Evolutionary conservation across 768 basidiomycete species (phyloP), one percentile per base, ranked within the genome.

Genomic region (Strobilomyces dryophilus): DNA sequence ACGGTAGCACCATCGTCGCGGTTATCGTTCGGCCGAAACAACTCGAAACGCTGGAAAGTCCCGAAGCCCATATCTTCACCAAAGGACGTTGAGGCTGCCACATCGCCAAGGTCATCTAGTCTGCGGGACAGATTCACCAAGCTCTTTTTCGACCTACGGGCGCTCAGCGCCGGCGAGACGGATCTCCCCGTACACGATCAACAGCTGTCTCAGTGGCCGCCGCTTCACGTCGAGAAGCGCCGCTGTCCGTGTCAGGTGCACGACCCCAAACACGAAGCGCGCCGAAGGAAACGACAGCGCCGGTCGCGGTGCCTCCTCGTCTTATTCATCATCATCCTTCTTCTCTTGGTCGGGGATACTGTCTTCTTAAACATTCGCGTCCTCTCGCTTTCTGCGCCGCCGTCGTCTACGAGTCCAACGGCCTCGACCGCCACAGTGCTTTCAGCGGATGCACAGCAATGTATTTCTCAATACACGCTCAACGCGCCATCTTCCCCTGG

Each of bases 391-490:
- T 46, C 55, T 43, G 39, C 43, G 8, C 53, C 61, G 27, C 36
- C 60, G 14, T 21, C 60, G 14, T 21, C 43, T 4, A 27, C 56
- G 5, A 59, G 59, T 43, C 50, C 65, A 37, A 54, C 66, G 15
- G 58, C 62, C 4, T 62, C 69, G n/a, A 61, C 61, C 15, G 45
- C 69, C 6, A n/a, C 55, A 18, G 45, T 52, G 3, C 69, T 78
- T 36, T 74, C 77, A 24, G 65, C 61, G 31, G 66, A 72, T 54
- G 70, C 73, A 20, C 71, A 73, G 54, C 71, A 75, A 59, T 80
- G 79, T 59, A 59, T 80, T 40, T 71, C 72, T 15, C 71, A 80
- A 54, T 80, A 71, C 59, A 71, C 63, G 15, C 59, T 79, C 42
- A 70, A 78, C 39, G 80, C 78, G 2, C 72, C 78, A 1, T 62